phyloP scores from a whole-genome alignment of 441 rosid species.

The Pelargonium cotyledonis region DNA sequence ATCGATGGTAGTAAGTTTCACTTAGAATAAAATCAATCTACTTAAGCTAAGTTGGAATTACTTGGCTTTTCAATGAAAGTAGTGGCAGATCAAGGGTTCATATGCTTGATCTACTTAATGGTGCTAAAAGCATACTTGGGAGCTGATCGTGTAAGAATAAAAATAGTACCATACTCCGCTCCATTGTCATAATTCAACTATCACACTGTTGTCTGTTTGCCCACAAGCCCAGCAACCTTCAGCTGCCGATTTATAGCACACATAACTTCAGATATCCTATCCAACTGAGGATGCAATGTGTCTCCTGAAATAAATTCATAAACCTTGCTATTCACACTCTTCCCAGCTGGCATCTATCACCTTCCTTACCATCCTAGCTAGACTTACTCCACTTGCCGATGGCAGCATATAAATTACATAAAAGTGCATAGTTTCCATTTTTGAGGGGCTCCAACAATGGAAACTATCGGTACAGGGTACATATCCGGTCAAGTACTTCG shows the following conservation, averaged over 20 bases:
- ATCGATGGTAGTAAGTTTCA: too few relatives aligned
- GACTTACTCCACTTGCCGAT: conserved; percentile 57
- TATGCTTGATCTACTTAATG: not conserved
- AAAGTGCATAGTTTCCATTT: conserved; percentile 59
- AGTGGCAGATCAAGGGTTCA: not conserved
- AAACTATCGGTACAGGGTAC: too few relatives aligned
- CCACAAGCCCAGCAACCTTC: conserved; percentile 27
- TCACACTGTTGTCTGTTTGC: conserved; percentile 14
- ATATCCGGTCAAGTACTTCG: too few relatives aligned
- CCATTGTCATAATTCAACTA: conserved; percentile 20
- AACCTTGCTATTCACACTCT: conserved; percentile 49
- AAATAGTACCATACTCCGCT: not conserved
- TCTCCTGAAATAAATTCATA: conserved; percentile 58
- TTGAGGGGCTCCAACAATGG: conserved; percentile 59
- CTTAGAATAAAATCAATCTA: not conserved
- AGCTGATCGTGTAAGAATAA: not conserved
- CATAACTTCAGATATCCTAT: conserved; percentile 31
- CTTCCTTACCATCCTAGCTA: conserved; percentile 42
- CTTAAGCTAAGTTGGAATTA: not conserved
- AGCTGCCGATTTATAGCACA: conserved; percentile 30
- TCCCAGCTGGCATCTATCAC: conserved; percentile 57
- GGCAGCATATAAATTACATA: conserved; percentile 51
- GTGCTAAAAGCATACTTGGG: not conserved
- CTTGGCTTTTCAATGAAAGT: not conserved
- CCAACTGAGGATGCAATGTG: conserved; percentile 37